Evolutionary conservation across 2,329 filamentous ascomycete genomes (phyloP), one percentile per base, ranked within the genome.

Genomic region (Ophiostoma fasciatum): DNA sequence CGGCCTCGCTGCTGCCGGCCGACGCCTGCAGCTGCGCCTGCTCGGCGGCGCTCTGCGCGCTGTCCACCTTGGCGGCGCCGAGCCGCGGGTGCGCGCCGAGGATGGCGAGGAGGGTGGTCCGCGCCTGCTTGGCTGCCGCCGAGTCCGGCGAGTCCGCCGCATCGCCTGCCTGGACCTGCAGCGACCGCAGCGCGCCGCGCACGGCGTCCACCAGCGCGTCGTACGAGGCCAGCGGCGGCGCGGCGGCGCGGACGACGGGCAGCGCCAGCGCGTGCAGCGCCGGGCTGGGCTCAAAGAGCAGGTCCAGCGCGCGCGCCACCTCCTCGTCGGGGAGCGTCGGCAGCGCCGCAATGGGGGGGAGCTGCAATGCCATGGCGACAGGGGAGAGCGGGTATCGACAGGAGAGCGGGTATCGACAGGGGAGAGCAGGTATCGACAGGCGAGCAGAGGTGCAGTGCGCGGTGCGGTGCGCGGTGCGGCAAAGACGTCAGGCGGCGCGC

Each of bases 51-150:
- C 82, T 90, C 58, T 87, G 73, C 35, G 72, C 78, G 48, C 82
- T 92, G n/a, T 84, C 78, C 28, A 85, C 74, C 51, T 78, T 82
- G 55, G 79, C 78, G 48, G 77, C 80, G 11, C 87, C 87, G 8
- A 94, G 68, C 3, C 87, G 71, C 1, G 87, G 87, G 54, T 94
- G 87, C 8, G 82, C 78, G 35, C 74, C 75, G 2, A 94, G 63
- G 39, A 94, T 87, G 13, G 65, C 63, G 29, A 83, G 71, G 0
- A 94, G 66, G 41, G 64, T 71, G 33, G 59, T 49, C 7, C 61
- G 66, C 26, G 26, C 21, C 2, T 35, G 23, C 34, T 60, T 60
- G 4, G 52, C 39, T 18, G 53, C 53, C 9, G 68, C 62, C 8
- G 67, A 63, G 20, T 37, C 20, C 13, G 48, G 48, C 3, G 9